Evolutionary conservation across 1,284 basidiomycete genomes (phyloP).

Genomic region (Puccinia sorghi): DNA sequence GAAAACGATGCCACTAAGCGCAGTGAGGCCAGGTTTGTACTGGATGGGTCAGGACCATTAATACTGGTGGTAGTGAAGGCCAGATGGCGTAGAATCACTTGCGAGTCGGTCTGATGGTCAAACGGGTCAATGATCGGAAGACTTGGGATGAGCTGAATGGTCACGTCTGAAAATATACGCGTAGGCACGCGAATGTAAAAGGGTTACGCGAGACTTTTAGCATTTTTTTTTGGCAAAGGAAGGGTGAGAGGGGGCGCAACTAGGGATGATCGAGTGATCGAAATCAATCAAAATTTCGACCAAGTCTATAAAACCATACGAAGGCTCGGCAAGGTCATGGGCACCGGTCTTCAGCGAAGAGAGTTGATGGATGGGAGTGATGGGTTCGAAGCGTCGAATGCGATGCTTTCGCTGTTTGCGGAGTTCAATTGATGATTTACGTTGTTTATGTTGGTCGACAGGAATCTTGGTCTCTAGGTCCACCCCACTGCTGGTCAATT

Average conservation of each 20-base stretch:
- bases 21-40: background rate
- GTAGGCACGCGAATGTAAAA: background rate
- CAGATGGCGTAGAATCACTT: background rate
- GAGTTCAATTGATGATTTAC: background rate
- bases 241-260: background rate
- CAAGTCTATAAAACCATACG: slow-evolving; percentile 14
- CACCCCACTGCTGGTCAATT: background rate
- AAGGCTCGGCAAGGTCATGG: background rate
- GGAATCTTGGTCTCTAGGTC: background rate
- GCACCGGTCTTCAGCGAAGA: background rate
- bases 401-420: slow-evolving; percentile 13
- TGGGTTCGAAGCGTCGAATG: slow-evolving; percentile 16
- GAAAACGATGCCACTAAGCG: background rate
- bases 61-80: background rate
- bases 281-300: slow-evolving; percentile 26
- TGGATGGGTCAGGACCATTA: background rate
- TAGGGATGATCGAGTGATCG: slow-evolving; percentile 16
- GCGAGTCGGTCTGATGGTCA: background rate
- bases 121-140: slow-evolving; percentile 19
- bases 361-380: background rate
- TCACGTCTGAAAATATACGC: slow-evolving; percentile 1
- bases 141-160: slow-evolving; percentile 10
- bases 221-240: background rate
- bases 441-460: background rate
- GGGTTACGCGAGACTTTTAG: background rate